phyloP scores from a whole-genome alignment of 371 early-diverging fungal genomes.

The Coemansia sp. region DNA sequence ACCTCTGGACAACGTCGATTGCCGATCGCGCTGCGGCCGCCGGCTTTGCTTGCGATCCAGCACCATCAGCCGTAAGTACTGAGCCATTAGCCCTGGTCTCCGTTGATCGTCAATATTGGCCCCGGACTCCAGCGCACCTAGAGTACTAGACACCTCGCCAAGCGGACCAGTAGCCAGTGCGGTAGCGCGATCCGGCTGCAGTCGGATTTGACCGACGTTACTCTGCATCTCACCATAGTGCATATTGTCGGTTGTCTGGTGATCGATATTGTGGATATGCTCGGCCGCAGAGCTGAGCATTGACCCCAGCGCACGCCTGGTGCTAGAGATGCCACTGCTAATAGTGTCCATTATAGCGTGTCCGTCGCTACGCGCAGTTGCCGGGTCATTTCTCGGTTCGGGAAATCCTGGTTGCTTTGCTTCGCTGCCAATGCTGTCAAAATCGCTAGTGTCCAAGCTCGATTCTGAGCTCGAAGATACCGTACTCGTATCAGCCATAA shows the following conservation, averaged over 20 bases:
- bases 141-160: neutral
- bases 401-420: neutral
- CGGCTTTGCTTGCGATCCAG: constrained; percentile 21
- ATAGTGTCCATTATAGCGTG: constrained; percentile 4
- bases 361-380: neutral
- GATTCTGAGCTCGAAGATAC: neutral
- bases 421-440: neutral
- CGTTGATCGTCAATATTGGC: neutral
- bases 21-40: neutral
- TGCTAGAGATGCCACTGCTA: constrained; percentile 8
- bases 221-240: constrained; percentile 15
- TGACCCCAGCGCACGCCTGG: constrained; percentile 5
- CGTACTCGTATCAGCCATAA: neutral
- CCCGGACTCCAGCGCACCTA: constrained; percentile 4
- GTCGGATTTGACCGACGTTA: constrained; percentile 35
- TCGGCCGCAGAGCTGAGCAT: constrained; percentile 23
- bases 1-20: neutral
- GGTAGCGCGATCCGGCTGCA: constrained; percentile 28
- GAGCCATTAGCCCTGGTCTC: constrained; percentile 31
- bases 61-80: constrained; percentile 36
- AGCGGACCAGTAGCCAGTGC: constrained; percentile 12
- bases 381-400: neutral
- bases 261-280: constrained; percentile 32
- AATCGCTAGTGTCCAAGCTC: neutral
- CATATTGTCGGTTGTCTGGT: constrained; percentile 8